Base-by-base conservation (phyloP, 1,139 yeast genomes). In the Yamadazyma dushanensis region DNA sequence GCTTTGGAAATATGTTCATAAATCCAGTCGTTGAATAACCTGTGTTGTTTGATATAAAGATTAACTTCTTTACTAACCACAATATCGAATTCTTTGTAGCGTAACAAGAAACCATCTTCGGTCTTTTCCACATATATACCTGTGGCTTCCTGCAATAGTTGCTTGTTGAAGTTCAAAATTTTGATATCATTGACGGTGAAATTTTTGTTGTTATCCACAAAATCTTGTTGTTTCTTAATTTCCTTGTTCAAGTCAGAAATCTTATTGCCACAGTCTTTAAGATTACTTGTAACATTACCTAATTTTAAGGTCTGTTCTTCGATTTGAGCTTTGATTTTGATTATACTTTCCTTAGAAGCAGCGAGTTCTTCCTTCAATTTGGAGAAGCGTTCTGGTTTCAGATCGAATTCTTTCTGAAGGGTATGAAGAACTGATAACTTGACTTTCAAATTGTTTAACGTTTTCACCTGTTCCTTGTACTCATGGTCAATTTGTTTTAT, bases 181-280 rank as follows among this genome's bases (percentile, higher is more conserved):
- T 50, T 50, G 19, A 61, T 53, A 32, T 63, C 70, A 19, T 53
- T 45, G 1, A 38, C 26, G 23, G 54, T 57, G 37, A 59, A 63
- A 23, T 45, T 55, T 34, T 51, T 56, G 29, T 51, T 55, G 14
- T 44, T 50, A 20, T 48, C 51, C 14, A 58, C 37, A 4, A 40
- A 38, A 5, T 40, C 39, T 33, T 59, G 54, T 11, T 47, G 38
- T 1, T 35, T 40, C 2, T 30, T 25, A 5, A 57, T 45, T 22
- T 57, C 50, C 4, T 31, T 21, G 2, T 38, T 44, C 23, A 61
- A 36, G 3, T 37, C 29, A 2, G 28, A 26, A 14, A 50, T 59
- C 40, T 73, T 36, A 6, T 24, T 16, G 16, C 44, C 33, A 13
- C 39, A 37, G 9, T 45, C 39, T 1, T 34, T 36, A 8, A 60